Evolutionary conservation across 2,329 filamentous ascomycete species (phyloP).

Genomic region (Tolypocladium cylindrosporum): DNA sequence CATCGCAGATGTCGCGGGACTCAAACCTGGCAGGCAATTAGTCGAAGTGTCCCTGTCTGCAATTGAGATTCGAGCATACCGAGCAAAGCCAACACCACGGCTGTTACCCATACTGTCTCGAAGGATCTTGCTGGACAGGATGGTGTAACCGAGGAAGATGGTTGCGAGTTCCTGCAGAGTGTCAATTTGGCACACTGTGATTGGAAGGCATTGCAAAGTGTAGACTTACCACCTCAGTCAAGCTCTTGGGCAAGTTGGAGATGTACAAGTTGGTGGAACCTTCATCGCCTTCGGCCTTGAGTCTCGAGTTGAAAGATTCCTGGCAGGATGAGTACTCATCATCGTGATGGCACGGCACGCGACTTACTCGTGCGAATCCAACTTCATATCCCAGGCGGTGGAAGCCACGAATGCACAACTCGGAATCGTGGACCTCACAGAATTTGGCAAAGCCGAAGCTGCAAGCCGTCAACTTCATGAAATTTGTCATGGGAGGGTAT

Average conservation of each 20-base stretch:
- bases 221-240: conserved; percentile 73
- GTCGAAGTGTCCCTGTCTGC: neutral
- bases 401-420: conserved; percentile 93
- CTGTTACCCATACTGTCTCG: conserved; percentile 86
- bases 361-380: conserved; percentile 78
- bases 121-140: conserved; percentile 90
- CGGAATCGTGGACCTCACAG: conserved; percentile 74
- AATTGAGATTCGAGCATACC: conserved; percentile 45
- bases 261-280: conserved; percentile 93
- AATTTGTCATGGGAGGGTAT: neutral
- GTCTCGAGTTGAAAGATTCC: conserved; percentile 97
- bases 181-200: conserved; percentile 3
- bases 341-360: conserved; percentile 7
- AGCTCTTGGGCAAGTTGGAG: conserved; percentile 85
- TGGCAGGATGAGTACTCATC: conserved; percentile 23
- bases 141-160: conserved; percentile 71
- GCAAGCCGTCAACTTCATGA: conserved; percentile 3
- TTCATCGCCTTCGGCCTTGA: conserved; percentile 91
- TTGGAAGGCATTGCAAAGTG: too few species aligned
- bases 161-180: conserved; percentile 55
- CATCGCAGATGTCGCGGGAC: conserved; percentile 76
- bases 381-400: conserved; percentile 93
- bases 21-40: conserved; percentile 61
- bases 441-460: conserved; percentile 99
- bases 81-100: conserved; percentile 93